These are phyloP conservation scores for Candida boidinii DNA, from an alignment of 805 yeast species.

Conservation along the genomic window DNA sequence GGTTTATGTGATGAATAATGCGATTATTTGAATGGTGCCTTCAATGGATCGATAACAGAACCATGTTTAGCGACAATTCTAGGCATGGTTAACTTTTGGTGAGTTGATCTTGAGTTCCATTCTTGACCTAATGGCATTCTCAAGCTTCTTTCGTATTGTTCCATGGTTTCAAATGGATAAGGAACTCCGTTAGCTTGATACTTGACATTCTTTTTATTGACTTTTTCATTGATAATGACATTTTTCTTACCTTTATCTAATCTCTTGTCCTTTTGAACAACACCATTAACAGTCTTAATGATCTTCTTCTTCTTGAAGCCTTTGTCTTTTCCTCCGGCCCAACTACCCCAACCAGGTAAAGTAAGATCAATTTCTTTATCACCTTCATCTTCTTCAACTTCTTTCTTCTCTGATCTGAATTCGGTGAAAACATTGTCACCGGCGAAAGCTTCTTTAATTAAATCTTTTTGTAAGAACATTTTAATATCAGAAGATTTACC, in stretches of 20 bases:
- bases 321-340: constrained; percentile 65
- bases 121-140: constrained; percentile 97
- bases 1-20: no score
- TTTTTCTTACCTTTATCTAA: constrained; percentile 66
- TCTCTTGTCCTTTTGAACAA: constrained; percentile 62
- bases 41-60: constrained; percentile 82
- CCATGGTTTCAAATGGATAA: constrained; percentile 86
- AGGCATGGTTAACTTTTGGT: constrained; percentile 85
- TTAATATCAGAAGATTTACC: constrained; percentile 33
- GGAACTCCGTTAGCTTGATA: constrained; percentile 90
- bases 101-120: constrained; percentile 85
- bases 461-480: constrained; percentile 70
- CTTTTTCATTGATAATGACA: constrained; percentile 84
- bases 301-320: constrained; percentile 47
- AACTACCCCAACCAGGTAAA: constrained; percentile 96
- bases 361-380: constrained; percentile 82
- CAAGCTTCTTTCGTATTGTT: constrained; percentile 89
- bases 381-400: constrained; percentile 64
- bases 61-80: constrained; percentile 82
- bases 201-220: constrained; percentile 75
- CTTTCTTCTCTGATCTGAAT: constrained; percentile 69
- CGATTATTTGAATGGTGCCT: constrained; percentile 62
- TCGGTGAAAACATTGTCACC: constrained; percentile 90
- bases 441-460: constrained; percentile 89
- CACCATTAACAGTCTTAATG: constrained; percentile 68